Base-by-base conservation (phyloP, 2,329 filamentous ascomycete species). In the Arthrobotrys pseudoclavata region DNA sequence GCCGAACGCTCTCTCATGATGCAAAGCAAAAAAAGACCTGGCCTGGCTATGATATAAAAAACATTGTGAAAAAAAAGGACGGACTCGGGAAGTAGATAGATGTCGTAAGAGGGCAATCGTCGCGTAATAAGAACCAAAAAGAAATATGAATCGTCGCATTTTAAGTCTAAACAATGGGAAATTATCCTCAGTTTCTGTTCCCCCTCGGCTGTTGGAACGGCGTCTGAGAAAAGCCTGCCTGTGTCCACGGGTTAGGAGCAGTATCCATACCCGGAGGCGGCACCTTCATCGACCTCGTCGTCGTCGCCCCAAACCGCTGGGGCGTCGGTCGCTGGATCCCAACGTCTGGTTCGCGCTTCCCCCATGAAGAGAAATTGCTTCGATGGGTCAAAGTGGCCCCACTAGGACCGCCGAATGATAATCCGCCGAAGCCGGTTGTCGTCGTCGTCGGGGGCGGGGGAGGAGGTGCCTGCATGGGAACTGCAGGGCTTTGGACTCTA, bases 201-300 rank as follows among this genome's bases (percentile, higher is more conserved):
- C 37, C 53, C 18, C 63, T 68, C 18, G 47, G 47, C 37, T 64
- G 71, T 22, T 42, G 45, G 18, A 63, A 69, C 6, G 40, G 13
- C 29, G 66, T 53, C n/a, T 64, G 50, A 45, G 29, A 55, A 29
- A 47, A 57, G n/a, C 26, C 53, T 26, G 34, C 26, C 50, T 69
- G 57, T 0, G 57, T n/a, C 72, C 72, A 76, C 1, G 72, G 72
- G 15, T 9, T 61, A 48, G 57, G 37, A n/a, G 48, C 45, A 22
- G 57, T 57, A 40, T 52, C 48, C 20, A 66, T 34, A 18, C 72
- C 72, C 20, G 66, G 22, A 29, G 72, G 72, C 48, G 66, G 57
- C 24, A 76, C 12, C 22, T 70, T 76, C 72, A 76, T 76, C 29
- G 72, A 69, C 42, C 72, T 50, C 24, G 72, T 76, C n/a, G 72